phyloP scores from a whole-genome alignment of 1,284 basidiomycete species.

The Mycena citricolor region DNA sequence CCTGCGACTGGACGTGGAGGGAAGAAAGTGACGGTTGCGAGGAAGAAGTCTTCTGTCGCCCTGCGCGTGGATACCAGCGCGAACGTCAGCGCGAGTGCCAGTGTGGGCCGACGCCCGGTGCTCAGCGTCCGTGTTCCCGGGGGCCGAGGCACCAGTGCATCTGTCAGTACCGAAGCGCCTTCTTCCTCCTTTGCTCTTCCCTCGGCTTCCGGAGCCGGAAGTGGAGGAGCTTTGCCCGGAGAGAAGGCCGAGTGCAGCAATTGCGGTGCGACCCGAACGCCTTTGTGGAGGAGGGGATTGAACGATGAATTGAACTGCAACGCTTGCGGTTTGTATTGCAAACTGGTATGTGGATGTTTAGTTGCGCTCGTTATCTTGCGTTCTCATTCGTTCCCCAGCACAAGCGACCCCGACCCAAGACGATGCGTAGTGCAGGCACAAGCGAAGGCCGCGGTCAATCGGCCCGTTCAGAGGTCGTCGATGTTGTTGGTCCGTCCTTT shows the following conservation, averaged over 20 bases:
- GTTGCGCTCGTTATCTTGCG: no score
- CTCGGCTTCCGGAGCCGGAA: no score
- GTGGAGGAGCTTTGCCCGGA: no score
- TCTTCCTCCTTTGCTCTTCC: no score
- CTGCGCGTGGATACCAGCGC: neutral
- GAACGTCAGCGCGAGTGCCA: neutral
- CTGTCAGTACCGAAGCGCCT: constrained; percentile 15
- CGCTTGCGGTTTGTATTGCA: constrained; percentile 79
- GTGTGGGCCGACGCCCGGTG: constrained; percentile 8
- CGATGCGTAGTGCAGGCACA: constrained; percentile 73
- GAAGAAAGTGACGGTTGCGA: neutral
- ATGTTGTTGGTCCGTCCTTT: constrained; percentile 49
- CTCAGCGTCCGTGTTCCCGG: constrained; percentile 16
- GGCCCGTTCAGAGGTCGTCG: constrained; percentile 56
- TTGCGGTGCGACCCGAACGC: constrained; percentile 81
- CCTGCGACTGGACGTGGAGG: neutral
- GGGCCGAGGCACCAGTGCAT: constrained; percentile 15
- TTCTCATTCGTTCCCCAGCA: no score
- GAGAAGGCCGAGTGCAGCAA: constrained; percentile 82
- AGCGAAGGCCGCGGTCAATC: constrained; percentile 53
- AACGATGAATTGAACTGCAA: constrained; percentile 86
- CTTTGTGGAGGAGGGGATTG: constrained; percentile 76
- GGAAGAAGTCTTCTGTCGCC: no score
- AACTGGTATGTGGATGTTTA: constrained; percentile 55
- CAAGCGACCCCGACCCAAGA: constrained; percentile 81